Conservation (phyloP, 2,329 filamentous ascomycete species). For the Alternaria ventricosa region DNA sequence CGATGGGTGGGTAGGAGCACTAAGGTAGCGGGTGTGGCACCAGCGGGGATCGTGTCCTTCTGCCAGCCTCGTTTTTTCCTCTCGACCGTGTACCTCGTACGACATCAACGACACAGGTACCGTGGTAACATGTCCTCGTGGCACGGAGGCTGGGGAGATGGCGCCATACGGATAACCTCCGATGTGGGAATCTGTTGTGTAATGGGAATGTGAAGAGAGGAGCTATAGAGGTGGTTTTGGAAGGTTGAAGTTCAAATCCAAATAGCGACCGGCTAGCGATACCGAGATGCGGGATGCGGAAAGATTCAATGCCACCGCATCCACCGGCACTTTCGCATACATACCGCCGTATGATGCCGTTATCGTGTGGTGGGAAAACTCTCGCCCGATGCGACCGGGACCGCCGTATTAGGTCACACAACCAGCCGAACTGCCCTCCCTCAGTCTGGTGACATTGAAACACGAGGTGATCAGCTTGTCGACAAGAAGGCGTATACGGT, state of each 20-base stretch:
- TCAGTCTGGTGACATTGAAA: neutral
- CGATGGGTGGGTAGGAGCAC: neutral
- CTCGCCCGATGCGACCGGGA: neutral
- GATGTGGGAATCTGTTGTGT: neutral
- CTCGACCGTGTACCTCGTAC: neutral
- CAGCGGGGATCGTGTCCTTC: slow-evolving; percentile 6
- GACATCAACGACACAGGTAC: neutral
- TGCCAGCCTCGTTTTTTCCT: neutral
- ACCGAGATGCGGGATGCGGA: neutral
- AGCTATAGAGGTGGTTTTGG: neutral
- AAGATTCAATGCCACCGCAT: neutral
- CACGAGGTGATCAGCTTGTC: neutral
- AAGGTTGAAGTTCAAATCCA: neutral
- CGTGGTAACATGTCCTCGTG: neutral
- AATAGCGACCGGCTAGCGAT: neutral
- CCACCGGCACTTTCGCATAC: neutral
- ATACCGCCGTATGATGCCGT: neutral
- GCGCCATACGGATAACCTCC: neutral
- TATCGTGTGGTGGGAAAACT: neutral
- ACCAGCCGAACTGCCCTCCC: neutral
- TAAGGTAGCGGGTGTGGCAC: slow-evolving; percentile 4
- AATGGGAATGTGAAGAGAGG: neutral
- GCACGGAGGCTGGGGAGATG: neutral
- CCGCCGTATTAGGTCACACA: neutral
- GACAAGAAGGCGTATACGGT: neutral